Evolutionary conservation across 495 filamentous ascomycete species (phyloP), one percentile per base, ranked within the genome.

Genomic region (Aspergillus ostianus): DNA sequence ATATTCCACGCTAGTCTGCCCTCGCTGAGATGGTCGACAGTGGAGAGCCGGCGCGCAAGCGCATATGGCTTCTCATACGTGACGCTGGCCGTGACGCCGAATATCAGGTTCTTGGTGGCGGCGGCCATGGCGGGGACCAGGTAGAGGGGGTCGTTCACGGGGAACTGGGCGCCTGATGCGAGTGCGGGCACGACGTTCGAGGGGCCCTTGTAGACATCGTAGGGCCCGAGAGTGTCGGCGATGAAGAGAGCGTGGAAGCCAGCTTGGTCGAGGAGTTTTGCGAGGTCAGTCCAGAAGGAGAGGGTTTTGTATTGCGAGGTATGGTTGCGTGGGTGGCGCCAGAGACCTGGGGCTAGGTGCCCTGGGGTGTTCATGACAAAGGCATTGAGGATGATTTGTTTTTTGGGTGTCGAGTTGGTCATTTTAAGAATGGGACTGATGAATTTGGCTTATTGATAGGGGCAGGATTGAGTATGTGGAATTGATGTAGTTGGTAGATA

Each of bases 211-310:
- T 74, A 73, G 20, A 74, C 65, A 56, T 74, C 71, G 56, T 73
- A 73, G 17, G 62, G 64, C 5, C 71, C 69, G 4, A 73, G 56
- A 13, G 65, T 70, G 49, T 85, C 84, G 7, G 84, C 84, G 53
- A 86, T 81, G 67, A 86, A 87, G 62, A 86, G 84, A 53, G 81
- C 84, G 63, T 87, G 83, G 67, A 87, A 83, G 44, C 81, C 81
- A 41, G 81, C 84, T 47, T 74, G 70, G 59, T 86, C 85, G 6
- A 85, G 75, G 29, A 84, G 67, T 62, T 83, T 79, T 2, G 84
- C 84, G 4, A 86, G 62, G 50, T 81, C 74, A 13, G 81, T 77
- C 84, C 84, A 86, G 65, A 85, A 81, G 1, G 80, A 75, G 19
- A 67, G 62, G 26, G 79, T 75, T 57, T 78, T 82, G 71, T 84